A percentile compares a stretch with the other conserved stretches of the same genome.
These are phyloP conservation scores for Cytospora mali DNA, from an alignment of 2,329 filamentous ascomycete species.

Conservation along the genomic window DNA sequence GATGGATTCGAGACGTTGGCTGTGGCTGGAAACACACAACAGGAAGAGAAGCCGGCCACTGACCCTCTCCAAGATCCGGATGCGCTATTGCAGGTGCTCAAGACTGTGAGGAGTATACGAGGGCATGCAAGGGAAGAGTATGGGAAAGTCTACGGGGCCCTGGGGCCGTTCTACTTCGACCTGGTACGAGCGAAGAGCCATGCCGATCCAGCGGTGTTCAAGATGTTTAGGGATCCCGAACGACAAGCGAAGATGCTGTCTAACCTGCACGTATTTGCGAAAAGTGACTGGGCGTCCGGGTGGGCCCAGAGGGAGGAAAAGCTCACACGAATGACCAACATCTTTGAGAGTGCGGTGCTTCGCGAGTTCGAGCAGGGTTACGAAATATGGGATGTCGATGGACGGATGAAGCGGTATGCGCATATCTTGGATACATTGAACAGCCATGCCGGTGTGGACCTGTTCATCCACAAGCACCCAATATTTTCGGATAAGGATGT, in stretches of 20 bases:
- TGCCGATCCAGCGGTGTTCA: conserved; percentile 82
- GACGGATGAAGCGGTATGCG: conserved; percentile 85
- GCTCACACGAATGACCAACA: conserved; percentile 71
- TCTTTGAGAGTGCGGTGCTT: conserved; percentile 89
- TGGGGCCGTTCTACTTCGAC: conserved; percentile 88
- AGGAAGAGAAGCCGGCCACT: conserved; percentile 35
- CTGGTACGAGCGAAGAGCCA: conserved; percentile 71
- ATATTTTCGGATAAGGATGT: conserved; percentile 75
- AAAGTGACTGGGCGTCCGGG: conserved; percentile 78
- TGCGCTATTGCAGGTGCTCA: conserved; percentile 69
- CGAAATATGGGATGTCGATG: conserved; percentile 84
- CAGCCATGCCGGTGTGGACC: conserved; percentile 74
- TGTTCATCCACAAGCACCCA: conserved; percentile 88
- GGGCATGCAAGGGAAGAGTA: conserved; percentile 89
- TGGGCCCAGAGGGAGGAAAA: conserved; percentile 72
- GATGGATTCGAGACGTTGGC: conserved; percentile 83
- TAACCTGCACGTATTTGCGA: conserved; percentile 76
- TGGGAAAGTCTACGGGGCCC: conserved; percentile 83
- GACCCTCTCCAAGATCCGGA: conserved; percentile 60
- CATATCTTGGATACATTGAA: conserved; percentile 82
- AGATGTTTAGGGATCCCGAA: conserved; percentile 83
- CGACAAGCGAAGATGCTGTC: conserved; percentile 87
- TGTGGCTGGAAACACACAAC: conserved; percentile 43
- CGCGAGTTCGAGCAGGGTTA: conserved; percentile 93
- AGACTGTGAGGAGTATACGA: conserved; percentile 73